Evolutionary conservation across 495 filamentous ascomycete species (phyloP).

Genomic region (Daldinia grandis): DNA sequence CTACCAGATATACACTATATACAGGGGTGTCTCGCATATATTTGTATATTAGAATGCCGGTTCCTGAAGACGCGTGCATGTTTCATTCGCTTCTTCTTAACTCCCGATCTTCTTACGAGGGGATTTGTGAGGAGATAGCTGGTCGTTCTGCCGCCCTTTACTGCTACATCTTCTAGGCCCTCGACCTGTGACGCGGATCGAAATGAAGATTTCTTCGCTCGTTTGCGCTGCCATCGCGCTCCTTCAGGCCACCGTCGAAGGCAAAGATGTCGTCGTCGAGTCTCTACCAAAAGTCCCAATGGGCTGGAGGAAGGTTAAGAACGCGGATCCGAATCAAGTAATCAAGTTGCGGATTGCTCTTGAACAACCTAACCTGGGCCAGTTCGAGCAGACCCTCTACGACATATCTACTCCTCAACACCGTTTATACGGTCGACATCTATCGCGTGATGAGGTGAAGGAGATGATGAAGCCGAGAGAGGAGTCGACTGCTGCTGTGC

Average conservation of each 20-base stretch:
- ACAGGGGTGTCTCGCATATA: conserved; percentile 27
- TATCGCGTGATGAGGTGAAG: conserved; percentile 65
- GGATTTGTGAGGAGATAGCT: conserved; percentile 7
- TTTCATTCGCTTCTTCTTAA: conserved; percentile 3
- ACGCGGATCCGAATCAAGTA: conserved; percentile 46
- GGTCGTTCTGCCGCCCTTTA: neutral
- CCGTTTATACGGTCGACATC: conserved; percentile 68
- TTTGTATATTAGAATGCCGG: conserved; percentile 18
- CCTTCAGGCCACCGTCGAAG: conserved; percentile 29
- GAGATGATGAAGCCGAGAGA: conserved; percentile 58
- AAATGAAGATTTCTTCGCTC: conserved; percentile 38
- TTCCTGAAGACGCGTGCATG: neutral
- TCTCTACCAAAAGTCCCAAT: conserved; percentile 51
- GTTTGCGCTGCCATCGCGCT: conserved; percentile 38
- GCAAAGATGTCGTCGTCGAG: conserved; percentile 56
- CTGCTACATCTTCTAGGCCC: neutral
- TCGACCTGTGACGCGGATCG: neutral
- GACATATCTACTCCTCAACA: conserved; percentile 70
- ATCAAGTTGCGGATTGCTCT: conserved; percentile 65
- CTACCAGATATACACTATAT: too few species aligned
- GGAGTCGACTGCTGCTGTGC: conserved; percentile 52
- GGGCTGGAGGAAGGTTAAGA: conserved; percentile 57
- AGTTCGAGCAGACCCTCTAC: conserved; percentile 68
- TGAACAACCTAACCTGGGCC: conserved; percentile 57
- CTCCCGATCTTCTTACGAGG: conserved; percentile 1